Evolutionary conservation across 1,284 basidiomycete genomes (phyloP), one percentile per base, ranked within the genome.

Genomic region (Boletellus sp.): DNA sequence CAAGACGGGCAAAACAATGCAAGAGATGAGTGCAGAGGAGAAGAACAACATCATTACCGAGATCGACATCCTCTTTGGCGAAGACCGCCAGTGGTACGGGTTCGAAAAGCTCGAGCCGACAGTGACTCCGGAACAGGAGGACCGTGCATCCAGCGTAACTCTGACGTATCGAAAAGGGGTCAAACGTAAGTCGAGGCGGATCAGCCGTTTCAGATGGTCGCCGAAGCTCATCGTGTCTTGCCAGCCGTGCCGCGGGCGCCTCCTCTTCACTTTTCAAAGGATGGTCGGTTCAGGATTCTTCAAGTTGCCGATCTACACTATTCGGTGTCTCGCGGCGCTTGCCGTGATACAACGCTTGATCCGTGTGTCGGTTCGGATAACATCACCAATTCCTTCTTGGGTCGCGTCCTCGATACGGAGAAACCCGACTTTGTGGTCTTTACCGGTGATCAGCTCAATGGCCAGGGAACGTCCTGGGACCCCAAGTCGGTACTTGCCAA

Each of bases 261-360:
- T 5, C 85, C 86, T 1, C 80, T 92, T 1, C 87, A 87, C 60
- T 95, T 97, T 71, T 84, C 85, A n/a, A 74, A 68, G 18, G 79
- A 87, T 22, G 93, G 93, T 7, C 86, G 80, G 30, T 93, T 93
- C 80, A 93, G 86, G 69, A 85, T 96, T 57, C 76, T 97, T 57
- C 93, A 97, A 69, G 78, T 95, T 28, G 93, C 93, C 3, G 93
- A 97, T 68, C 74, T 96, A 26, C 93, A 97, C 68, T 96, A 78
- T 67, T 91, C 89, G 1, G 87, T 91, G 38, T 82, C 82, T 4
- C 74, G 78, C 41, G 91, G 90, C 2, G 58, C 69, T 11, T 95
- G 92, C 62, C 78, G 80, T 40, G 91, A 94, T 54, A 86, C 82
- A 0, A 71, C 44, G 50, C 70, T 76, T 36, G 64, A 69, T 40